Evolutionary conservation across 768 basidiomycete species (phyloP).

Genomic region (Amanita rubescens): DNA sequence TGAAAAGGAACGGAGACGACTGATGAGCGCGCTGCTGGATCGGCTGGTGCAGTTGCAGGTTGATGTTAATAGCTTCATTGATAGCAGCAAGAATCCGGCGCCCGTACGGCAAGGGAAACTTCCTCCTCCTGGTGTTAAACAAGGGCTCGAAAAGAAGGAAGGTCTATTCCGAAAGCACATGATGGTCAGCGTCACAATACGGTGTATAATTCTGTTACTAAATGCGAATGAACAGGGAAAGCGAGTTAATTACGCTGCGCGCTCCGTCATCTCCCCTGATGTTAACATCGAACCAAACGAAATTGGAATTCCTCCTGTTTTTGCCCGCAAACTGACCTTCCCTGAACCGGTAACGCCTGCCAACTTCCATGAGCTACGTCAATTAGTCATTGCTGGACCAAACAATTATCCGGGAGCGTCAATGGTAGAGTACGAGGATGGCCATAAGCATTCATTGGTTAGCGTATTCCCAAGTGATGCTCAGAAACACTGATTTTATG

Average conservation of each 20-base stretch:
- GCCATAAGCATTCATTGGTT: slow-evolving; percentile 78
- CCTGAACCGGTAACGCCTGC: slow-evolving; percentile 93
- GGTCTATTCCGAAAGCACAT: slow-evolving; percentile 97
- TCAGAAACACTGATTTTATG: slow-evolving; percentile 3
- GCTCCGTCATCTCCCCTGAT: slow-evolving; percentile 99
- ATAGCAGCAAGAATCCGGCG: slow-evolving; percentile 90
- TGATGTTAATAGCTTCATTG: slow-evolving; percentile 95
- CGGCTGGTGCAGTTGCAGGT: slow-evolving; percentile 84
- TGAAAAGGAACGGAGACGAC: slow-evolving; percentile 39
- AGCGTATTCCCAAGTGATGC: slow-evolving; percentile 12
- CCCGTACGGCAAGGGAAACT: slow-evolving; percentile 81
- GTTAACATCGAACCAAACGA: slow-evolving; percentile 99
- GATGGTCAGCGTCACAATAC: slow-evolving; percentile 63
- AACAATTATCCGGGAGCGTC: slow-evolving; percentile 87
- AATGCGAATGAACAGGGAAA: slow-evolving; percentile 60
- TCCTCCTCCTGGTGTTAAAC: slow-evolving; percentile 92
- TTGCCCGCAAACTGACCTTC: slow-evolving; percentile 94
- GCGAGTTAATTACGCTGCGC: slow-evolving; percentile 98
- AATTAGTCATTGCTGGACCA: slow-evolving; percentile 87
- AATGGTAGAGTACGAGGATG: slow-evolving; percentile 94
- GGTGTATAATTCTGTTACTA: not conserved
- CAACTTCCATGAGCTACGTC: slow-evolving; percentile 84
- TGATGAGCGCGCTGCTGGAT: slow-evolving; percentile 69
- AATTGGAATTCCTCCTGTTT: slow-evolving; percentile 96
- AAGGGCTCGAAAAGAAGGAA: slow-evolving; percentile 97